Conservation (phyloP, 768 basidiomycete genomes). For the Termitomyces sp. region DNA sequence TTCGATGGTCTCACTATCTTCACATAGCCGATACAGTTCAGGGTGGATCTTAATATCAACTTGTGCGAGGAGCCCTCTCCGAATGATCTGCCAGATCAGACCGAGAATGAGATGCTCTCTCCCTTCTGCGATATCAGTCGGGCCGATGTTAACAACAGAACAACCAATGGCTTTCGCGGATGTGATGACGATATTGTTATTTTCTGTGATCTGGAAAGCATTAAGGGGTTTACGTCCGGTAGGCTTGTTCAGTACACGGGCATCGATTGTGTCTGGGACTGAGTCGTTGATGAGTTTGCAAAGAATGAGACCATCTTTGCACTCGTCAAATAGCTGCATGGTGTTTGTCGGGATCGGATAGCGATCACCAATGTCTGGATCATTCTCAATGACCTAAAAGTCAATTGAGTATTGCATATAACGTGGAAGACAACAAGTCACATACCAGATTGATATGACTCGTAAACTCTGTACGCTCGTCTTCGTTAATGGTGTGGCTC, state of each 20-base stretch:
- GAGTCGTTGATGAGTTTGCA: constrained; percentile 99
- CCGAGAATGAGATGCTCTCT: constrained; percentile 96
- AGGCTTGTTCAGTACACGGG: constrained; percentile 94
- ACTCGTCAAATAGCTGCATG: constrained; percentile 98
- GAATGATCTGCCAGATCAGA: constrained; percentile 98
- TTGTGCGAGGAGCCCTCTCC: constrained; percentile 86
- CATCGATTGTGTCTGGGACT: constrained; percentile 98
- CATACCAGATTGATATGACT: constrained; percentile 93
- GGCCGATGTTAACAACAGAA: constrained; percentile 97
- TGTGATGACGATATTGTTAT: constrained; percentile 99
- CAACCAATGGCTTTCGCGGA: constrained; percentile 98
- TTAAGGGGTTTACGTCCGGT: constrained; percentile 78
- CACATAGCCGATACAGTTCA: constrained; percentile 91
- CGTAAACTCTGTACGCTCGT: constrained; percentile 94
- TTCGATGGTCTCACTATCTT: constrained; percentile 96
- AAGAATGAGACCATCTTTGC: constrained; percentile 90
- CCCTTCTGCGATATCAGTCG: constrained; percentile 87
- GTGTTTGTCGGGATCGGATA: constrained; percentile 93
- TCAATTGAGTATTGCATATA: constrained; percentile 2
- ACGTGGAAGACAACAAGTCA: constrained; percentile 1
- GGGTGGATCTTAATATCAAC: constrained; percentile 99
- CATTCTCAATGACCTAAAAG: constrained; percentile 81
- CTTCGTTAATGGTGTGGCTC: constrained; percentile 96
- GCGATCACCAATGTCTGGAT: constrained; percentile 74
- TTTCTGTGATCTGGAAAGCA: constrained; percentile 98